A percentile compares a stretch with the other conserved stretches of the same genome.
Evolutionary conservation across 1,139 yeast species (phyloP).

Genomic region (Hyphopichia wangnamkhiaoensis): DNA sequence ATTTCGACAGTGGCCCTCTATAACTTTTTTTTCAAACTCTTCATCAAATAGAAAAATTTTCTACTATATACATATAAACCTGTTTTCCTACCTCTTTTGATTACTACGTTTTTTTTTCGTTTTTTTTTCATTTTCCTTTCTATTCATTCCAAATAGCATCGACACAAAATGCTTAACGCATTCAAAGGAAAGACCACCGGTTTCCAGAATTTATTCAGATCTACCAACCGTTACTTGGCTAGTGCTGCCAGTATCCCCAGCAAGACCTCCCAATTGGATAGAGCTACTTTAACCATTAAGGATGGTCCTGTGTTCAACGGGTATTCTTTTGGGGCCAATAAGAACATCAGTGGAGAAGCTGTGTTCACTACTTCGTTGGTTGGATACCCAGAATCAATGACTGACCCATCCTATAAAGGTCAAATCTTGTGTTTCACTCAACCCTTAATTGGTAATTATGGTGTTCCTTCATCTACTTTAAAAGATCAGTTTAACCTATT

Average conservation of each 20-base stretch:
- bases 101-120: neutral
- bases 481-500: constrained; percentile 83
- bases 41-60: neutral
- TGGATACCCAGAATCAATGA: constrained; percentile 98
- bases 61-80: neutral
- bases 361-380: constrained; percentile 96
- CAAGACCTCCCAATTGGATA: constrained; percentile 53
- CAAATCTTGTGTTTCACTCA: constrained; percentile 96
- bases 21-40: too few relatives aligned
- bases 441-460: constrained; percentile 96
- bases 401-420: constrained; percentile 96
- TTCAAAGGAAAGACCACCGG: constrained; percentile 2
- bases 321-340: constrained; percentile 91
- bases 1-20: neutral
- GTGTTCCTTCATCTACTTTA: constrained; percentile 84
- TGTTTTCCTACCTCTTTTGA: neutral
- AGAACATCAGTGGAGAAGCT: constrained; percentile 92
- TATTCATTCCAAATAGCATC: neutral
- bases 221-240: constrained; percentile 33
- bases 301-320: constrained; percentile 95
- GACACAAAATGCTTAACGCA: constrained; percentile 7
- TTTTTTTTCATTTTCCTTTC: neutral
- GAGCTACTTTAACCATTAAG: constrained; percentile 88
- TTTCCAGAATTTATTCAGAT: neutral
- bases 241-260: constrained; percentile 35